Base-by-base conservation (phyloP, 2,329 filamentous ascomycete species). In the Septoria petroselini region DNA sequence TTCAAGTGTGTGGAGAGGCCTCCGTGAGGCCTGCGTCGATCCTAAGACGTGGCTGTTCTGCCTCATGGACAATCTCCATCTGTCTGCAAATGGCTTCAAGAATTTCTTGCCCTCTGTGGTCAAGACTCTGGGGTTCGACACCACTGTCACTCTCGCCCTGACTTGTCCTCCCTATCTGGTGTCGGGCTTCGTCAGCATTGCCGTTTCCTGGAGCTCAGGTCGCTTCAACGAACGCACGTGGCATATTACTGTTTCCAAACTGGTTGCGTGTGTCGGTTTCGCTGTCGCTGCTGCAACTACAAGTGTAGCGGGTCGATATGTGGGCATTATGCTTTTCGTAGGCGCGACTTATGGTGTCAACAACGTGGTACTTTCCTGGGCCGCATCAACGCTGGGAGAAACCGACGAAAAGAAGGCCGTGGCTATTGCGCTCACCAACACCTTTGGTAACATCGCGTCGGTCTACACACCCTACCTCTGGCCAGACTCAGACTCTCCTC, bases 201-300 rank as follows among this genome's bases (percentile, higher is more conserved):
- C 44, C 30, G 55, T 53, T 17, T 40, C 52, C 14, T 54, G 57
- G 48, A 49, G 55, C n/a, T 54, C 68, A 9, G 65, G 68, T 33
- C 50, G 60, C 14, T 59, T 52, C 7, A 58, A 58, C 18, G 65
- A 52, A 63, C 37, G 58, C 58, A 21, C 62, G 49, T 53, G 52
- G 59, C 25, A 37, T 30, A 38, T 34, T 12, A 53, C 35, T 25
- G 23, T 42, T 7, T 30, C 33, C 27, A 48, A 53, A 49, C 11
- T 43, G 30, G n/a, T 53, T 18, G 78, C 78, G n/a, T 62, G 79
- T 1, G 58, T 76, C 8, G 79, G 79, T 19, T 57, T 54, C 23
- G 40, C 40, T 19, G 31, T 42, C n/a, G 31, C 21, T 17, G 21
- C 29, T 18, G 39, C 19, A 31, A 48, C 44, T 1, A 21, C 38